Conservation (phyloP, 2,329 filamentous ascomycete species). For the Furcasterigmium furcatum region DNA sequence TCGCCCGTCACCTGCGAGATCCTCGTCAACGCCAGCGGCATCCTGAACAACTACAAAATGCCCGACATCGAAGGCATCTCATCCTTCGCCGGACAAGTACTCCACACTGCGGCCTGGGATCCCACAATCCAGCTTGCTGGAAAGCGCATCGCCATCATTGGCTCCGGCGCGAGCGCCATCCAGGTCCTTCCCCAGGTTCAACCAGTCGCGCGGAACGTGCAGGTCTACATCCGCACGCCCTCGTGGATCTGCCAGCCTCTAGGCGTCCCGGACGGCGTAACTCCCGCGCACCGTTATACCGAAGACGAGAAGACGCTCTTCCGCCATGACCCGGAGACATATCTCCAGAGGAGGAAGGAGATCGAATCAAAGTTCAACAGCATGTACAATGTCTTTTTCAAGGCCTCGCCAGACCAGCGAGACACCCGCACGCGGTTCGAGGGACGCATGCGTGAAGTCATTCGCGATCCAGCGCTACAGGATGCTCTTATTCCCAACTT, state of each 20-base stretch:
- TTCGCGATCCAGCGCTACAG: constrained; percentile 10
- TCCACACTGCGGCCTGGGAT: constrained; percentile 44
- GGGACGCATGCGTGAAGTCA: constrained; percentile 11
- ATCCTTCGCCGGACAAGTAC: constrained; percentile 38
- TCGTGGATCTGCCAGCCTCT: constrained; percentile 38
- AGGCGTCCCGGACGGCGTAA: background rate
- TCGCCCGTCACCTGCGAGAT: constrained; percentile 10
- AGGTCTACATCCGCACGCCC: constrained; percentile 42
- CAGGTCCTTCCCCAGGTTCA: constrained; percentile 40
- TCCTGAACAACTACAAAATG: constrained; percentile 35
- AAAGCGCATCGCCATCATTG: constrained; percentile 33
- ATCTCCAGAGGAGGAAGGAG: constrained; percentile 22
- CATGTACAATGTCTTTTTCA: constrained; percentile 36
- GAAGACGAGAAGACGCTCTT: constrained; percentile 9
- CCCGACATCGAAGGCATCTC: constrained; percentile 42
- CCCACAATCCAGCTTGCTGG: constrained; percentile 29
- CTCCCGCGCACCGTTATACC: background rate
- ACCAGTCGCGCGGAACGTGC: constrained; percentile 31
- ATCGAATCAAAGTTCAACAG: constrained; percentile 34
- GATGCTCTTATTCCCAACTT: constrained; percentile 15
- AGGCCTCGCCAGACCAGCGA: constrained; percentile 16
- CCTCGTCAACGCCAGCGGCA: constrained; percentile 16
- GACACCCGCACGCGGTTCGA: constrained; percentile 11
- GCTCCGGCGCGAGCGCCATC: constrained; percentile 27
- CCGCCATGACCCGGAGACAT: constrained; percentile 3